These are phyloP conservation scores for Zea luxurians DNA, from an alignment of 176 grass and related monocot genomes.

Conservation along the genomic window DNA sequence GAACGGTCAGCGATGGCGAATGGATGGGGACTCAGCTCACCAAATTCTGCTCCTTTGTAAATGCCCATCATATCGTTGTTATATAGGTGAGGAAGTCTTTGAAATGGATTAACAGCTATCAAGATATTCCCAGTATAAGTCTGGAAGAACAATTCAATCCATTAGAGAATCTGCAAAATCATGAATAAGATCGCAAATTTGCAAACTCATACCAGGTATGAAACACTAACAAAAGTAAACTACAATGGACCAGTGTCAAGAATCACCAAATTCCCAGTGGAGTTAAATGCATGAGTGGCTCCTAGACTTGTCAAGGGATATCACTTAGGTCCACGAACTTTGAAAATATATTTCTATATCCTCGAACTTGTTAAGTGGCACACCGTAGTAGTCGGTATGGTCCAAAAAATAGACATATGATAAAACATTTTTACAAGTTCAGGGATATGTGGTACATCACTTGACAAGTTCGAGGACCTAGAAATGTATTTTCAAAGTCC, in stretches of 20 bases:
- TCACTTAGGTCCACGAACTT: too few species aligned
- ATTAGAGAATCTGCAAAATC: slow-evolving; percentile 42
- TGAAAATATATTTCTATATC: too few species aligned
- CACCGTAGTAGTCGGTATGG: too few species aligned
- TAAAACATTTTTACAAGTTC: too few species aligned
- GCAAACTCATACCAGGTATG: slow-evolving; percentile 15
- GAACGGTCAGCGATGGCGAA: slow-evolving; percentile 86
- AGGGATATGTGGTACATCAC: too few species aligned
- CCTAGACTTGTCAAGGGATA: too few species aligned
- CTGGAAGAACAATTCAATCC: slow-evolving; percentile 59
- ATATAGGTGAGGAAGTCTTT: slow-evolving; percentile 90
- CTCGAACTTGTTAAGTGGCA: too few species aligned
- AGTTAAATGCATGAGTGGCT: too few species aligned
- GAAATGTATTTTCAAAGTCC: too few species aligned
- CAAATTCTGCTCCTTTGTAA: slow-evolving; percentile 86
- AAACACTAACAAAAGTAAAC: slow-evolving; percentile 20
- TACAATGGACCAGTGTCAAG: neutral
- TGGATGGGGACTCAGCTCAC: slow-evolving; percentile 93
- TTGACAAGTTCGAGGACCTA: too few species aligned
- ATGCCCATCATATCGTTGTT: slow-evolving; percentile 91
- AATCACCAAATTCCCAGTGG: neutral
- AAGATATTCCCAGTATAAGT: slow-evolving; percentile 96
- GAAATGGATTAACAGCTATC: slow-evolving; percentile 96
- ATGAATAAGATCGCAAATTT: slow-evolving; percentile 2
- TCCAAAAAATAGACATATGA: too few species aligned